phyloP scores from a whole-genome alignment of 345 rosid species.

The Iberis pinnata region DNA sequence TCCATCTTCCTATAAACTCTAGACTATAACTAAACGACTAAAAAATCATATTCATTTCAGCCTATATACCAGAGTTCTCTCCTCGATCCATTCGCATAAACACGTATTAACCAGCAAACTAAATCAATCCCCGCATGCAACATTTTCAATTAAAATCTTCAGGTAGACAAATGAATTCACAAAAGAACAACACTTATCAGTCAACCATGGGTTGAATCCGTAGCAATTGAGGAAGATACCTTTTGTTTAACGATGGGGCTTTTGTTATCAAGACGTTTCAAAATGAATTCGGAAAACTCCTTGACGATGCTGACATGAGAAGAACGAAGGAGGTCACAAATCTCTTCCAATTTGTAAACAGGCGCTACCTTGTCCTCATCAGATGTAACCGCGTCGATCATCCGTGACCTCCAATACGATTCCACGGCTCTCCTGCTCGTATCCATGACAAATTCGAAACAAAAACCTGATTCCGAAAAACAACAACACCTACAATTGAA shows the following conservation, averaged over 20 bases:
- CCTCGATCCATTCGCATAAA: conserved; percentile 9
- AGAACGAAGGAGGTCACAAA: conserved; percentile 82
- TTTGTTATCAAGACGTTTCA: conserved; percentile 86
- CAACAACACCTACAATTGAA: background rate
- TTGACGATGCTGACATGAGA: conserved; percentile 77
- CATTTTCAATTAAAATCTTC: conserved; percentile 7
- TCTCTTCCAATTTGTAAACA: conserved; percentile 89
- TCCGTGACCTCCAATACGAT: conserved; percentile 93
- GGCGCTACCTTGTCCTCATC: conserved; percentile 93
- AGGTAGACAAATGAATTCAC: conserved; percentile 6
- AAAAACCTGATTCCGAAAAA: background rate
- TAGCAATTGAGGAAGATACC: too few relatives aligned
- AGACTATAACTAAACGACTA: background rate
- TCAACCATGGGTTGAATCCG: too few relatives aligned
- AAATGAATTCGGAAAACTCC: conserved; percentile 74
- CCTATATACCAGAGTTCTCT: conserved; percentile 4
- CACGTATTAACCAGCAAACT: conserved; percentile 7
- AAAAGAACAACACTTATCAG: conserved; percentile 13
- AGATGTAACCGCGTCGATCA: conserved; percentile 84
- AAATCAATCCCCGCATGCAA: conserved; percentile 16
- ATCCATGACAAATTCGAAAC: conserved; percentile 55
- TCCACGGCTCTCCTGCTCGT: conserved; percentile 99
- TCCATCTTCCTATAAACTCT: background rate
- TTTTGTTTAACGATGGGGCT: conserved; percentile 92
- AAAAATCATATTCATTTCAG: background rate